A percentile compares a stretch with the other conserved stretches of the same genome.
Conservation (phyloP, 2,329 filamentous ascomycete species). For the Diaporthe australafricana region DNA sequence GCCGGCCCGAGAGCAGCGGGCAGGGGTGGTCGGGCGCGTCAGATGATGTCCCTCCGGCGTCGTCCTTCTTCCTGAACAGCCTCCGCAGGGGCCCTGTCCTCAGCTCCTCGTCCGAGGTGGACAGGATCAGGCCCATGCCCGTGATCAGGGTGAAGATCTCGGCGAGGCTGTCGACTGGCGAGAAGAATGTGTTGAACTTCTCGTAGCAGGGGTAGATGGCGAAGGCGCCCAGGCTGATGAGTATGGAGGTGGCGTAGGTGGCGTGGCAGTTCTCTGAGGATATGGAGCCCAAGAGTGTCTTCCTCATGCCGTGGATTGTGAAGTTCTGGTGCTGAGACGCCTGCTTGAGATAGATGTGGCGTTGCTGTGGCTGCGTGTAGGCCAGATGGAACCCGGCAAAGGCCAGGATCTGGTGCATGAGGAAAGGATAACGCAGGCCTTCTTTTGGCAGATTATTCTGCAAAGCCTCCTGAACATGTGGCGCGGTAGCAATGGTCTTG, state of each 20-base stretch:
- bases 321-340: slow-evolving; percentile 41
- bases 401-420: slow-evolving; percentile 42
- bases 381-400: slow-evolving; percentile 41
- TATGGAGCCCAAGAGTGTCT: slow-evolving; percentile 35
- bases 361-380: slow-evolving; percentile 36
- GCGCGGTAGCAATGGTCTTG: not conserved
- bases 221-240: slow-evolving; percentile 40
- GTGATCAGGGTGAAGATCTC: slow-evolving; percentile 41
- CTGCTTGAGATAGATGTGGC: slow-evolving; percentile 36
- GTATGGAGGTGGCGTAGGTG: slow-evolving; percentile 36
- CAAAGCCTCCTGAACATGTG: not conserved
- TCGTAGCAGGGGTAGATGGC: slow-evolving; percentile 33
- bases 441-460: slow-evolving; percentile 31
- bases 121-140: slow-evolving; percentile 39
- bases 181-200: not conserved
- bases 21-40: not conserved
- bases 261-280: slow-evolving; percentile 30
- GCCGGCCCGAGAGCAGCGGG: not conserved
- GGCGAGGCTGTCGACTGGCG: slow-evolving; percentile 38
- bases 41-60: too few relatives aligned
- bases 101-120: slow-evolving; percentile 35
- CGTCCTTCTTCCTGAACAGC: slow-evolving; percentile 35
- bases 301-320: slow-evolving; percentile 40
- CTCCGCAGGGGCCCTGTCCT: slow-evolving; percentile 36
- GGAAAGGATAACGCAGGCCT: slow-evolving; percentile 40